Base-by-base conservation (phyloP, 2,329 filamentous ascomycete genomes). In the Mycogone perniciosa region DNA sequence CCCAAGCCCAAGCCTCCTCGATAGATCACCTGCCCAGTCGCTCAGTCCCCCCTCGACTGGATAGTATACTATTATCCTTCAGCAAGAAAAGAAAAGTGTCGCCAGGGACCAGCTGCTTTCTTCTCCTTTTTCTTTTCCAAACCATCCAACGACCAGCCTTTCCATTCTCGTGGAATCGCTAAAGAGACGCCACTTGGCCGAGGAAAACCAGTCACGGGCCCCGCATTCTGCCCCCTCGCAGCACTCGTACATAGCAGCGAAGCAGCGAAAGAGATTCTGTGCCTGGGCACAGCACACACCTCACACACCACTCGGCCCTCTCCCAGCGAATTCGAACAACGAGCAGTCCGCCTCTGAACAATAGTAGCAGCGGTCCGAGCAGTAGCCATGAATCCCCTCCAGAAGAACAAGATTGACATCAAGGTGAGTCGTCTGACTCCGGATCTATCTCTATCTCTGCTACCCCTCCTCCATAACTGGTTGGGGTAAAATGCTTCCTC, bases 351-450 rank as follows among this genome's bases (percentile, higher is more conserved):
- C 20, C 20, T 20, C 20, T 20, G 20, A 20, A 3, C 20, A 20
- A 20, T 20, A 26, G 38, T 5, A 47, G 51, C 44, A 26, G 7
- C 10, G 29, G 26, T 20, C 20, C n/a, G 2, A 20, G 11, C 9
- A 44, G 33, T 50, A 49, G 77, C 62, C 59, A 95, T 97, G 89
- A 96, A 96, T 71, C 92, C 92, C 62, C 89, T 91, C 71, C 89
- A 96, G 79, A 91, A 95, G 81, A 96, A 96, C 80, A 97, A 99
- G 79, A 81, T 97, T 64, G 93, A 99, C 73, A 80, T 96, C 73
- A 91, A 81, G 77, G 93, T 96, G 76, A 76, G 88, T 81, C 20
- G 4, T 5, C 10, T 46, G 6, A 27, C 40, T 37, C 35, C 44
- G 29, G 41, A 13, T 53, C 38, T 20, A 13, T 29, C n/a, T 42